Evolutionary conservation across 2,329 filamentous ascomycete genomes (phyloP).

Genomic region (Aspergillus floridensis): DNA sequence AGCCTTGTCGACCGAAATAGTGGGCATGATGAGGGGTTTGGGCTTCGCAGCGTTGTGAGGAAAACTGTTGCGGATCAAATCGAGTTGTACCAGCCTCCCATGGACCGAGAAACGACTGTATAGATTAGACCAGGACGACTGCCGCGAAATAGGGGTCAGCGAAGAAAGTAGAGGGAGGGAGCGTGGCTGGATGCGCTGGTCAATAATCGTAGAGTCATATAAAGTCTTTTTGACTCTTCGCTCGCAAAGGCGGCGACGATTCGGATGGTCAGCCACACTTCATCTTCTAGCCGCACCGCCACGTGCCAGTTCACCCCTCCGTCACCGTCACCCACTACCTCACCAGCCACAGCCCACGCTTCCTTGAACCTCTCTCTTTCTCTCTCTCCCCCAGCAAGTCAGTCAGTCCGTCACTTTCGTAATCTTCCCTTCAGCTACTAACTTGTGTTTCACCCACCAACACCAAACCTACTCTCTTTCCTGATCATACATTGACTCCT

Average conservation of each 20-base stretch:
- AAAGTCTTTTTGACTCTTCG: constrained; percentile 23
- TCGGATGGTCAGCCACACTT: constrained; percentile 22
- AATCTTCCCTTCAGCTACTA: constrained; percentile 12
- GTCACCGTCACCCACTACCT: background rate
- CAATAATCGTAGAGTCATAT: constrained; percentile 6
- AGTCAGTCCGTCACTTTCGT: constrained; percentile 15
- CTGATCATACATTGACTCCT: background rate
- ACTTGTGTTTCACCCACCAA: background rate
- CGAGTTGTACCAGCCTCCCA: constrained; percentile 8
- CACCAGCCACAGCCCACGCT: constrained; percentile 29
- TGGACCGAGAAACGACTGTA: background rate
- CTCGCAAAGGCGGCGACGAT: background rate
- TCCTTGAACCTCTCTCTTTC: constrained; percentile 2
- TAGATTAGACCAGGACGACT: background rate
- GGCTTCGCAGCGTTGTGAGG: constrained; percentile 21
- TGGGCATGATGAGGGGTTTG: constrained; percentile 70
- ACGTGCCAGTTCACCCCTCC: constrained; percentile 27
- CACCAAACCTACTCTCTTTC: background rate
- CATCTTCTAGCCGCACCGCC: constrained; percentile 24
- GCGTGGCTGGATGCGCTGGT: constrained; percentile 5
- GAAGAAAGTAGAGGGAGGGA: background rate
- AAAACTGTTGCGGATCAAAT: background rate
- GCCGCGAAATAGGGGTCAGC: background rate
- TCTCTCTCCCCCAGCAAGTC: constrained; percentile 4
- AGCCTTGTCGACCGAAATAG: constrained; percentile 94